Evolutionary conservation across 2,329 filamentous ascomycete genomes (phyloP).

Genomic region (Monilinia fructigena): DNA sequence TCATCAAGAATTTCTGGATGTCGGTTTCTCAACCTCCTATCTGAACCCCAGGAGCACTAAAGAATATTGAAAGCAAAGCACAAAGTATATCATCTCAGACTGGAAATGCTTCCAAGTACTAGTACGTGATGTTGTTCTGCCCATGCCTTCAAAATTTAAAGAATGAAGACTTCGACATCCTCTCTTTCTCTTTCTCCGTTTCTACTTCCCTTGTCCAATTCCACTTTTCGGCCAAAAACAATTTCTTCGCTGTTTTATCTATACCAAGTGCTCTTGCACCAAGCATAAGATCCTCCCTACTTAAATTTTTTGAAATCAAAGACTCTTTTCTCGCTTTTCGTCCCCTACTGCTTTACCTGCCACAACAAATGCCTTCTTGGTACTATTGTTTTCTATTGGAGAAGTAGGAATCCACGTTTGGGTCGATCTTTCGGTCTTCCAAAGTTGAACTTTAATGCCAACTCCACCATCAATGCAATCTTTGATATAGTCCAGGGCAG

Average conservation of each 20-base stretch:
- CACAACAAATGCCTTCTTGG: conserved; percentile 32
- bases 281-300: conserved; percentile 51
- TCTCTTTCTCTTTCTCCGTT: conserved; percentile 26
- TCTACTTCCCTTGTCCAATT: conserved; percentile 49
- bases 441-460: conserved; percentile 32
- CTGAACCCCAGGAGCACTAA: neutral
- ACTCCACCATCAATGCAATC: conserved; percentile 48
- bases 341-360: conserved; percentile 29
- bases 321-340: conserved; percentile 24
- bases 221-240: conserved; percentile 59
- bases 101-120: neutral
- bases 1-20: neutral
- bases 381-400: neutral
- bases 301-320: conserved; percentile 47
- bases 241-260: conserved; percentile 50
- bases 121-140: neutral
- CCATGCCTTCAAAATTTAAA: conserved; percentile 20
- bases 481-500: conserved; percentile 64
- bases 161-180: conserved; percentile 21
- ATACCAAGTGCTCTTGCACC: conserved; percentile 51
- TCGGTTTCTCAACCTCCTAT: neutral
- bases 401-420: conserved; percentile 32
- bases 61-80: neutral
- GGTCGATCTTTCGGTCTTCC: conserved; percentile 32
- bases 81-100: neutral